phyloP scores from a whole-genome alignment of 129 eudicot genomes.

The Chrysanthemum seticuspe region DNA sequence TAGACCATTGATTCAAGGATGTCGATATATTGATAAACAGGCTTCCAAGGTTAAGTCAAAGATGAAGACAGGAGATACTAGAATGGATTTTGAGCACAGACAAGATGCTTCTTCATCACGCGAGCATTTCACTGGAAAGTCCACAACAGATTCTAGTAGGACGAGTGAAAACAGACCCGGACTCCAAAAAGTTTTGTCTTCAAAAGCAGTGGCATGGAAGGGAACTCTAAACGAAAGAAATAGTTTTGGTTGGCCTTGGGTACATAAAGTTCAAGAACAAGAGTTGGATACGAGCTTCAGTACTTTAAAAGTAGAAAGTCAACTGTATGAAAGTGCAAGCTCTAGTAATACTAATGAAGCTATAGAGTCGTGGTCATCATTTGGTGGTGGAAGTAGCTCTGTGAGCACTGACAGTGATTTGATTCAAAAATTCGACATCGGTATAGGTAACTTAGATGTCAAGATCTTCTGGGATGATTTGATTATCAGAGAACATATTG shows the following conservation, averaged over 20 bases:
- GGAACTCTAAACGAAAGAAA: not conserved
- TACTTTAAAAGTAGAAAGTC: constrained; percentile 4
- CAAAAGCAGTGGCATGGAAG: constrained; percentile 59
- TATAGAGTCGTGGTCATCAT: constrained; percentile 18
- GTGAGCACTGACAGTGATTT: constrained; percentile 51
- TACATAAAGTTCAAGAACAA: constrained; percentile 9
- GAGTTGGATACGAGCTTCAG: not conserved
- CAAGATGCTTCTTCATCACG: constrained; percentile 1
- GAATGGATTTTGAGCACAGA: constrained; percentile 32
- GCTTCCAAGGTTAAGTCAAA: constrained; percentile 75
- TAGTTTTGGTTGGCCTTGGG: constrained; percentile 16
- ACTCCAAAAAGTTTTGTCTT: constrained; percentile 48
- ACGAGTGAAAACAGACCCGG: constrained; percentile 43
- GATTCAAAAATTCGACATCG: constrained; percentile 41
- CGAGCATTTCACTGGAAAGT: constrained; percentile 31
- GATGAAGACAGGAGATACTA: constrained; percentile 47
- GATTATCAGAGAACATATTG: constrained; percentile 67
- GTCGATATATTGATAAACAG: constrained; percentile 13
- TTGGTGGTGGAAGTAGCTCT: constrained; percentile 39
- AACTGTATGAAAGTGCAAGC: not conserved
- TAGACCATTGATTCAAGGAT: not conserved
- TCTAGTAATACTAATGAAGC: constrained; percentile 5
- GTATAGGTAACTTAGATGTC: constrained; percentile 43
- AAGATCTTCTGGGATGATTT: constrained; percentile 81
- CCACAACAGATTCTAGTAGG: not conserved